Evolutionary conservation across 1,139 yeast genomes (phyloP).

Genomic region (Lodderomyces margitis): DNA sequence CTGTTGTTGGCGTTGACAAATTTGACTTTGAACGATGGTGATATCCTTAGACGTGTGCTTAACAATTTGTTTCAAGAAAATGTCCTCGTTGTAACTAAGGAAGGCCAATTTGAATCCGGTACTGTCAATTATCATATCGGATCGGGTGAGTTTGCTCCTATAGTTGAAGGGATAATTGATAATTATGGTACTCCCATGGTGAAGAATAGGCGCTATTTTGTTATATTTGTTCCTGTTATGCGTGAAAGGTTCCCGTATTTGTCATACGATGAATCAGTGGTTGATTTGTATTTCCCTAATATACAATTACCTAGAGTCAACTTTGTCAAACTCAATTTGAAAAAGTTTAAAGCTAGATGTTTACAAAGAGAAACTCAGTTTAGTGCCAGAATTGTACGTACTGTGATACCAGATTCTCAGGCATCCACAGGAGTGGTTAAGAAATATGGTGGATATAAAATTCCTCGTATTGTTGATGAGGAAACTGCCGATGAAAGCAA

Average conservation of each 20-base stretch:
- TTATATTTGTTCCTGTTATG: conserved; percentile 20
- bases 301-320: conserved; percentile 9
- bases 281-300: conserved; percentile 19
- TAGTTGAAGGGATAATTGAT: conserved; percentile 12
- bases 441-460: neutral
- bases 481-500: neutral
- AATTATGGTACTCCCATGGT: conserved; percentile 12
- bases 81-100: conserved; percentile 13
- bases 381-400: neutral
- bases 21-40: conserved; percentile 6
- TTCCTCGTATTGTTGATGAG: neutral
- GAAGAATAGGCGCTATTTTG: conserved; percentile 10
- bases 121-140: conserved; percentile 14
- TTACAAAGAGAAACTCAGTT: conserved; percentile 1
- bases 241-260: conserved; percentile 6
- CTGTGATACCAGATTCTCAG: conserved; percentile 6
- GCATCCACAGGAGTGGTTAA: conserved; percentile 1
- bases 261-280: conserved; percentile 9
- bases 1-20: conserved; percentile 13
- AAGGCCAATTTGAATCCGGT: conserved; percentile 6
- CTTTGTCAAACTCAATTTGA: conserved; percentile 8
- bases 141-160: conserved; percentile 14
- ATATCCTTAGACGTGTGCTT: conserved; percentile 12
- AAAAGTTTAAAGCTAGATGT: conserved; percentile 8
- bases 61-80: conserved; percentile 19